phyloP scores from a whole-genome alignment of 192 early-diverging fungal species.

The Pecoramyces ruminantium region DNA sequence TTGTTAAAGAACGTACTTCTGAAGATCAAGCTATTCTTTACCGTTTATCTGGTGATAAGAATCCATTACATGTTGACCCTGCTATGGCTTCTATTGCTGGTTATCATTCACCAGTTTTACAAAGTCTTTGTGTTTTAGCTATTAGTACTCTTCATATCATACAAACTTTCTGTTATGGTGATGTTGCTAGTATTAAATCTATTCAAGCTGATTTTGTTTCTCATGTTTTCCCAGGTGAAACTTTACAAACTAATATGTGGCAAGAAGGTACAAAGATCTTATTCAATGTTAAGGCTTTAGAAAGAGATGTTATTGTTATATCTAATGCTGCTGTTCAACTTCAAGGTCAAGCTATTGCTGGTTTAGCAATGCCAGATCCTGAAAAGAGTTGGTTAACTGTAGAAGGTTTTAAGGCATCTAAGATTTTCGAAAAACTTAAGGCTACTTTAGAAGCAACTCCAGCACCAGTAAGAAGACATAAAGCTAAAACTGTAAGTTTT shows the following conservation, averaged over 20 bases:
- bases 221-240: constrained; percentile 91
- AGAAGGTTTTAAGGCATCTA: constrained; percentile 57
- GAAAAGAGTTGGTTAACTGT: constrained; percentile 20
- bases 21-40: constrained; percentile 92
- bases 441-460: constrained; percentile 23
- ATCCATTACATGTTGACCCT: constrained; percentile 97
- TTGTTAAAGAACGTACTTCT: constrained; percentile 67
- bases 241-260: constrained; percentile 96
- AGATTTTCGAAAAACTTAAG: constrained; percentile 53
- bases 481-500: background rate
- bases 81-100: constrained; percentile 82
- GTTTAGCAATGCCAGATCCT: constrained; percentile 8
- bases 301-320: constrained; percentile 79
- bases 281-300: constrained; percentile 87
- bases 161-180: constrained; percentile 8
- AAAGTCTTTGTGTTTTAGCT: constrained; percentile 88
- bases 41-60: constrained; percentile 86
- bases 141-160: constrained; percentile 31
- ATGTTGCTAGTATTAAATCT: background rate
- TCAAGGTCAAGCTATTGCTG: constrained; percentile 17
- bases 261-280: constrained; percentile 70
- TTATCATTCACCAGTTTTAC: constrained; percentile 91
- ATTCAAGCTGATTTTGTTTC: constrained; percentile 47
- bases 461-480: constrained; percentile 17
- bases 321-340: constrained; percentile 85